Conservation (phyloP, 2,329 filamentous ascomycete species). For the Nannizzia gypsea region DNA sequence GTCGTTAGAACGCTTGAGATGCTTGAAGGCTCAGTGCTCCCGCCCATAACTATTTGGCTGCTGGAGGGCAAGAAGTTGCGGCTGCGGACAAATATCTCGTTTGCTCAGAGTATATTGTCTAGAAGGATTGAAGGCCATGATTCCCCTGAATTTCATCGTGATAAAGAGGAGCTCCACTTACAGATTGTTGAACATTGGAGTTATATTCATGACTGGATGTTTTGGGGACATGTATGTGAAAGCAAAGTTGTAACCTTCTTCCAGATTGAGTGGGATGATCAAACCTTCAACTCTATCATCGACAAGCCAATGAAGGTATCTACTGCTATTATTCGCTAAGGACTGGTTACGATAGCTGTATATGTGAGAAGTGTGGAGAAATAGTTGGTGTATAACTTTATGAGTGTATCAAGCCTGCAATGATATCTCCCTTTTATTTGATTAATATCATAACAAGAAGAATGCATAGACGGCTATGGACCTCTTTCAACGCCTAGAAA, state of each 20-base stretch:
- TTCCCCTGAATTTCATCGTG: not conserved
- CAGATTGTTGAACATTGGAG: not conserved
- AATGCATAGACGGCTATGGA: too few relatives aligned
- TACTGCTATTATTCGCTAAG: not conserved
- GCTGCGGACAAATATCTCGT: not conserved
- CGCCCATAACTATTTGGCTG: not conserved
- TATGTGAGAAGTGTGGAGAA: too few relatives aligned
- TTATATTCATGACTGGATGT: not conserved
- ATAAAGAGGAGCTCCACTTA: not conserved
- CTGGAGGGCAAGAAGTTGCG: not conserved
- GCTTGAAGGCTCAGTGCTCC: not conserved
- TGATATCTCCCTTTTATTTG: too few relatives aligned
- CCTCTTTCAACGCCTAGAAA: too few relatives aligned
- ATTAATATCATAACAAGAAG: too few relatives aligned
- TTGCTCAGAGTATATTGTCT: not conserved
- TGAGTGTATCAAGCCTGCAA: too few relatives aligned
- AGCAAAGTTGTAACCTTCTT: not conserved
- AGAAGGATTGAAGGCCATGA: not conserved
- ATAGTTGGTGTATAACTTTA: too few relatives aligned
- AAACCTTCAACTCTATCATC: not conserved
- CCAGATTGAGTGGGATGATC: not conserved
- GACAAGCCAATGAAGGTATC: not conserved
- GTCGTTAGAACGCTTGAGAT: not conserved
- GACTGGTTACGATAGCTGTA: not conserved
- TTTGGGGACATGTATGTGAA: not conserved